Evolutionary conservation across 768 basidiomycete species (phyloP), one percentile per base, ranked within the genome.

Genomic region (Leccinum subtestaceum): DNA sequence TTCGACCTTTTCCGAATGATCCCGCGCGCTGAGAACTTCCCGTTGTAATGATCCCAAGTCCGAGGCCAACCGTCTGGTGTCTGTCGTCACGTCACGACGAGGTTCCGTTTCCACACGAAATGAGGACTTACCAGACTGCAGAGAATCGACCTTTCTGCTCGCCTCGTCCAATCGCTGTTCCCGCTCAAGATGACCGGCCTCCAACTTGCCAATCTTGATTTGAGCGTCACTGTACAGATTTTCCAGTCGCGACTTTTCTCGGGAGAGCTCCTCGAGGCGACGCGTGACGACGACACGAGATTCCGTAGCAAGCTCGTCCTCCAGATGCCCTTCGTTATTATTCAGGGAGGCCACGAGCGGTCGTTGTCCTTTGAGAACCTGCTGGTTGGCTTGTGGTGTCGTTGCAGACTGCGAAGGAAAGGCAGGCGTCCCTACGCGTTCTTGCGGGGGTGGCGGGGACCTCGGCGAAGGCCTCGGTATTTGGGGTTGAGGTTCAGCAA

Each of bases 401-500:
- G 55, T 12, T 29, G 21, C 55, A 7, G 63, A 38, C 4, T 56
- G 59, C 3, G 61, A 51, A 21, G 46, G 2, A 7, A 60, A 66
- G 29, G 36, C 38, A 1, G 60, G 55, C 5, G 60, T 52, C 23
- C 34, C 60, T 21, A 15, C 38, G 50, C 58, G 65, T 36, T 65
- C 65, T 32, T 36, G 55, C 36, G 53, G 45, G 11, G 66, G 60
- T 48, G 60, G 64, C 17, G 62, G 64, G 3, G 69, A 63, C 60
- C 21, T 61, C 7, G 63, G 58, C 36, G 52, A 63, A 11, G 62
- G 43, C 13, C 58, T 29, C 29, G 68, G 63, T 57, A 67, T 65
- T 59, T 69, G 67, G 45, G 58, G 55, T 23, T 76, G 51, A 2
- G 63, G 73, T 59, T 78, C 77, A 12, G 77, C 68, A 46, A 73